Evolutionary conservation across 2,329 filamentous ascomycete species (phyloP), one percentile per base, ranked within the genome.

Genomic region (Aureobasidium sp.): DNA sequence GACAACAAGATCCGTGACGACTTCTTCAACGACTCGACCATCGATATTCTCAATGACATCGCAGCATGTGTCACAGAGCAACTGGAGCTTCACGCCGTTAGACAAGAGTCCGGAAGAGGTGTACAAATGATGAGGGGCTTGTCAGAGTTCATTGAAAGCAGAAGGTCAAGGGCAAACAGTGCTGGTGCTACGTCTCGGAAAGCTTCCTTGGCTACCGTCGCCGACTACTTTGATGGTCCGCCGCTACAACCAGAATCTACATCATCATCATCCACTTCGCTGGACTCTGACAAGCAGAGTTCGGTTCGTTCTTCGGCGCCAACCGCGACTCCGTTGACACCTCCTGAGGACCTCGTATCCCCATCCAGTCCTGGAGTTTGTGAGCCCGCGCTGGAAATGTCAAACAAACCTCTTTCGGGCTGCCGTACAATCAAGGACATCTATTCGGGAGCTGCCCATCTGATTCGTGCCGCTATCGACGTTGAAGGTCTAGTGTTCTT

Each of bases 391-490:
- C 1, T 49, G 11, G n/a, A 51, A 32, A 41, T 54, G 21, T 1
- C 37, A 5, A 3, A n/a, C 3, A 34, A 13, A 9, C 39, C 25
- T 2, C 6, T 14, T 8, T n/a, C 25, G 65, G 59, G 69, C 48
- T 65, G 49, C 64, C 68, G 32, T 71, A 2, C 73, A 74, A 25
- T 57, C 5, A 57, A 39, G 21, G 37, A 37, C 68, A 75, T 75
- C 4, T 79, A 80, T 58, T 69, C 70, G 6, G 71, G 78, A 29
- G 78, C 78, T 2, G 76, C 78, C 0, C 75, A 78, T 37, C 65
- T 80, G 0, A 70, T 81, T 4, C 72, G 74, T 1, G 74, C 78
- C 55, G 76, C 76, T 29, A 67, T 80, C 10, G 69, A 69, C 5
- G 73, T 76, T 7, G 76, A 77, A 7, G 78, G 77, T 2, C 76